Conservation (phyloP, 2,329 filamentous ascomycete genomes). For the Plectosphaerella sp. region DNA sequence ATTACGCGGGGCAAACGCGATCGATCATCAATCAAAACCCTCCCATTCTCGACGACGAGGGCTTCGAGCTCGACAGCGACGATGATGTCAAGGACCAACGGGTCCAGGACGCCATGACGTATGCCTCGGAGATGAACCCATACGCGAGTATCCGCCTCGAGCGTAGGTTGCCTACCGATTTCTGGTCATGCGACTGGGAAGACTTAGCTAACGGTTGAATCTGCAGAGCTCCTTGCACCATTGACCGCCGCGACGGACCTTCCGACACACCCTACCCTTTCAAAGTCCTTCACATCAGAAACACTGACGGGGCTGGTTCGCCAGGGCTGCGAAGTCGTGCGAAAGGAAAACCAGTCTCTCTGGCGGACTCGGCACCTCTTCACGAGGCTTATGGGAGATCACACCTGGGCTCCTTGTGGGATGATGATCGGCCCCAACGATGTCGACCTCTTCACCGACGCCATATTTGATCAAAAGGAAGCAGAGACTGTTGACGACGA, state of each 20-base stretch:
- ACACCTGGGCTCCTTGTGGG: conserved; percentile 60
- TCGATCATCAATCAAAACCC: conserved; percentile 73
- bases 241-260: conserved; percentile 72
- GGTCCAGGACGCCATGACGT: conserved; percentile 53
- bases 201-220: conserved; percentile 6
- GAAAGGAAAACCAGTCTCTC: conserved; percentile 68
- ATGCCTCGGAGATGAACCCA: conserved; percentile 67
- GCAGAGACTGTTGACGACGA: background rate
- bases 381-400: conserved; percentile 70
- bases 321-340: conserved; percentile 66
- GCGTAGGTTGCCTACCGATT: conserved; percentile 41
- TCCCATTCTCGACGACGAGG: conserved; percentile 69
- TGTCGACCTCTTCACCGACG: conserved; percentile 47
- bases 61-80: conserved; percentile 69
- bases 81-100: conserved; percentile 61
- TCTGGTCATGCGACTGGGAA: background rate
- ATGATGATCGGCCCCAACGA: conserved; percentile 54
- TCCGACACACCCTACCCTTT: conserved; percentile 68
- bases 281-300: conserved; percentile 68
- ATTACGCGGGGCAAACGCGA: conserved; percentile 69
- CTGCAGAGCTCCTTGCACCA: conserved; percentile 67
- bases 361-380: conserved; percentile 72
- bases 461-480: background rate
- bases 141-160: conserved; percentile 70
- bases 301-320: conserved; percentile 67